phyloP scores from a whole-genome alignment of 768 basidiomycete species.

The Lactifluus echinatus region DNA sequence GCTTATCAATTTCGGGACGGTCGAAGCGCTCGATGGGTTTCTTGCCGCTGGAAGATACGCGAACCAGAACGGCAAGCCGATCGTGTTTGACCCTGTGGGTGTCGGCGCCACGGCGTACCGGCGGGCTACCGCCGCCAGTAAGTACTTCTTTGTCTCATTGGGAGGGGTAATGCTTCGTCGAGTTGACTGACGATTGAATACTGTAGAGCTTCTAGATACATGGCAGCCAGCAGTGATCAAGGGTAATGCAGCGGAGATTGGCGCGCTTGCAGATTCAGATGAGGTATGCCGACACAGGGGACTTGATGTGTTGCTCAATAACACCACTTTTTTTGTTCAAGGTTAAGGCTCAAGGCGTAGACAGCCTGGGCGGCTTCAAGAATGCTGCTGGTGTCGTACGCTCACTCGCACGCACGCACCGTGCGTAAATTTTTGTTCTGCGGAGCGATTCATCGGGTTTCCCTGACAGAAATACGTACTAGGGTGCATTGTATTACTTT shows the following conservation, averaged over 20 bases:
- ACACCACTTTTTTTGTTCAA: constrained; percentile 27
- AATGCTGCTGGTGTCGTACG: constrained; percentile 66
- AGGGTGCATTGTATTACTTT: constrained; percentile 79
- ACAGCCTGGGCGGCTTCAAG: constrained; percentile 76
- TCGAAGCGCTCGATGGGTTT: constrained; percentile 66
- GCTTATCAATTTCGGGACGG: constrained; percentile 82
- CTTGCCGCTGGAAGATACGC: constrained; percentile 59
- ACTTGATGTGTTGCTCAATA: background rate
- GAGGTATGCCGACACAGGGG: constrained; percentile 43
- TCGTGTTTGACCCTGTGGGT: constrained; percentile 90
- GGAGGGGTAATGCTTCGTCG: background rate
- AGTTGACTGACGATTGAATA: background rate
- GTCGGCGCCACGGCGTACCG: constrained; percentile 76
- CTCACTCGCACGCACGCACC: constrained; percentile 60
- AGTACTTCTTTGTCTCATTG: background rate
- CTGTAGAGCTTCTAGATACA: constrained; percentile 52
- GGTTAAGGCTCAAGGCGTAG: constrained; percentile 74
- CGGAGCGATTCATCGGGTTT: background rate
- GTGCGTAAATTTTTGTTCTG: constrained; percentile 35
- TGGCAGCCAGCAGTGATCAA: constrained; percentile 93
- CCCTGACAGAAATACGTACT: background rate
- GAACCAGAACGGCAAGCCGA: constrained; percentile 60
- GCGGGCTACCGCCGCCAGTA: constrained; percentile 51
- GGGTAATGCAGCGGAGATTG: constrained; percentile 88
- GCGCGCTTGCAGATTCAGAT: constrained; percentile 58